Base-by-base conservation (phyloP, 1,284 basidiomycete species). In the Rhodotorula sp. region DNA sequence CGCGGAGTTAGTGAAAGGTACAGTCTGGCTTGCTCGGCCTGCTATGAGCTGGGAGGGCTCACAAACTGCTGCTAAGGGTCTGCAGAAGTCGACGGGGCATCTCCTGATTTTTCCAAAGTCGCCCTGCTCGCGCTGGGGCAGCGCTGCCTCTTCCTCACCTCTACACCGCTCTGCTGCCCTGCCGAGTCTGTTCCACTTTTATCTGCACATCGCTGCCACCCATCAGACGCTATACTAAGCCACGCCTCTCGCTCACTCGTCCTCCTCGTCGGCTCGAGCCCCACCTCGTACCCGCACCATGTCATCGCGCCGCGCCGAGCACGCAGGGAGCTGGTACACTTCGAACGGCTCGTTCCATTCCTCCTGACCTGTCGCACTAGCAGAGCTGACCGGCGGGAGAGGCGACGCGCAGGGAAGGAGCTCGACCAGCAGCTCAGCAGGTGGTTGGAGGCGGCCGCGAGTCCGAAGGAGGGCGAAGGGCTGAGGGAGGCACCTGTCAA, bases 271-370 rank as follows among this genome's bases (percentile, higher is more conserved):
- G 47, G 24, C 57, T 13, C 32, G 48, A 17, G n/a, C 59, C 59
- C 59, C 59, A 60, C 59, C 29, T 51, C n/a, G 22, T 64, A 34
- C 62, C n/a, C 55, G 55, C 55, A 19, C 48, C 13, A 51, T 30
- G 27, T 52, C 44, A 27, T 13, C 54, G 44, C 69, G 79, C 22
- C n/a, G 82, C 74, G 89, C 93, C 4, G 87, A 89, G 0, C 94
- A 97, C 81, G 92, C 94, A 5, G 90, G 90, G 30, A 89, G 88
- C 68, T 98, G 94, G 94, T 98, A 98, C 80, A 88, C 87, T 17
- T 83, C 81, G 63, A 84, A 90, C 75, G 84, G 92, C 90, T 79
- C 64, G 83, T 80, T 48, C 52, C 36, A 6, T n/a, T 11, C 27
- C 20, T 36, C 30, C n/a, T 27, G 39, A 27, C 63, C 65, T 34